Evolutionary conservation across 306 rosid genomes (phyloP).

Genomic region (Trifolium subterraneum): DNA sequence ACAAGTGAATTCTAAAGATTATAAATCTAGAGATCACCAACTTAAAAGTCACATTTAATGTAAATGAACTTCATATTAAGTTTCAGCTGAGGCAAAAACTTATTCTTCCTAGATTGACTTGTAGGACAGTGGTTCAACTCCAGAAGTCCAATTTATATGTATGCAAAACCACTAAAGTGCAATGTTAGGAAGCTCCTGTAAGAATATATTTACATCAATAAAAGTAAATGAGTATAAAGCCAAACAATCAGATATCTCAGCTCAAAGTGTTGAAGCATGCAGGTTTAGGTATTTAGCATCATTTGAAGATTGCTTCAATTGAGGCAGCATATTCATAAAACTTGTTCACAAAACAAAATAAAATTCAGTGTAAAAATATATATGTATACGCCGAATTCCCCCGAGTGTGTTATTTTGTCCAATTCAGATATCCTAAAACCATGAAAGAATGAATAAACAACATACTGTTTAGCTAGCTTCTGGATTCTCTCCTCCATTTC

Average conservation of each 20-base stretch:
- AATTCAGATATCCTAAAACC: conserved; percentile 33
- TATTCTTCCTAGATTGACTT: conserved; percentile 1
- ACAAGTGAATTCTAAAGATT: conserved; percentile 29
- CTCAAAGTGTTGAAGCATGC: neutral
- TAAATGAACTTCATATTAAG: conserved; percentile 11
- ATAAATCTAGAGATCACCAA: conserved; percentile 19
- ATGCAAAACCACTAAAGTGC: conserved; percentile 18
- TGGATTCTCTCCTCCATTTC: conserved; percentile 90
- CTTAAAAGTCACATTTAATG: neutral
- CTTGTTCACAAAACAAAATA: conserved; percentile 1
- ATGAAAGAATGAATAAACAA: conserved; percentile 35
- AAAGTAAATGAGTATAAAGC: conserved; percentile 12
- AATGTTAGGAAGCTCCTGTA: conserved; percentile 24
- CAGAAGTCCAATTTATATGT: conserved; percentile 1
- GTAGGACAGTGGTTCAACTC: conserved; percentile 13
- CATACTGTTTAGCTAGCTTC: conserved; percentile 78
- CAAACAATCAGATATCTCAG: conserved; percentile 15
- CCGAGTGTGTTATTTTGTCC: conserved; percentile 6
- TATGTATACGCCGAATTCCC: conserved; percentile 9
- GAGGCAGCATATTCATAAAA: conserved; percentile 33
- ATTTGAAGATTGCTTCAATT: conserved; percentile 3
- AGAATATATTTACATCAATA: conserved; percentile 2
- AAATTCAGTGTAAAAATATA: conserved; percentile 16
- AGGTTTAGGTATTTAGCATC: neutral
- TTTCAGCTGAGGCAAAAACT: conserved; percentile 27